A percentile compares a stretch with the other conserved stretches of the same genome.
Conservation (phyloP, 179 eudicot species). For the Camellia oleifera region DNA sequence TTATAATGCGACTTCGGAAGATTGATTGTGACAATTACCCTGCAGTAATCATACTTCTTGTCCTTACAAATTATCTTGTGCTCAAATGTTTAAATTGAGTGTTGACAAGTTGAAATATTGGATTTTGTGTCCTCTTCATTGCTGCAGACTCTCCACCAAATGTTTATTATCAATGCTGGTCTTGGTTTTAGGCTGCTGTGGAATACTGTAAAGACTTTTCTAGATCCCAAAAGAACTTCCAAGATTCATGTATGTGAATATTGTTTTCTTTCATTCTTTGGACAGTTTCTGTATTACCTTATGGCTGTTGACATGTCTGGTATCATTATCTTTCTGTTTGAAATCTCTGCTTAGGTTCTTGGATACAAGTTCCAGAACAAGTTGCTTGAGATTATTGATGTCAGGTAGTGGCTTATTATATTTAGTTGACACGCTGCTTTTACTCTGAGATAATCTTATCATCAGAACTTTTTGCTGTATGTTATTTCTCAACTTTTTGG, state of each 20-base stretch:
- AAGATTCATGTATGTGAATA: slow-evolving; percentile 70
- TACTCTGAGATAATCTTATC: neutral
- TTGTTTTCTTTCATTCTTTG: neutral
- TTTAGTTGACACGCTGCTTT: neutral
- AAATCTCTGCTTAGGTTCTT: slow-evolving; percentile 58
- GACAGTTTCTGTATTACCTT: neutral
- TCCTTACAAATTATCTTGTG: neutral
- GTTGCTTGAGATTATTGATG: slow-evolving; percentile 75
- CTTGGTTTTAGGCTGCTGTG: slow-evolving; percentile 85
- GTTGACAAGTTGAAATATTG: neutral
- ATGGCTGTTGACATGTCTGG: neutral
- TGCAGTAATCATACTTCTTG: slow-evolving; percentile 47
- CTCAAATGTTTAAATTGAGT: neutral
- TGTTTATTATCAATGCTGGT: slow-evolving; percentile 97
- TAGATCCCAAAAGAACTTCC: slow-evolving; percentile 81
- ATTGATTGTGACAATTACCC: slow-evolving; percentile 95
- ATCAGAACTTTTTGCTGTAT: neutral
- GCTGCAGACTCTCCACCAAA: slow-evolving; percentile 77
- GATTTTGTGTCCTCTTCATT: neutral
- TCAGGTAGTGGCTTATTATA: slow-evolving; percentile 47
- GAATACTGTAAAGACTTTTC: slow-evolving; percentile 75
- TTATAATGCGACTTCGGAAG: slow-evolving; percentile 71
- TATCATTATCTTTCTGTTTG: neutral
- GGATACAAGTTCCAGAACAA: slow-evolving; percentile 55
- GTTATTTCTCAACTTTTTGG: neutral